Evolutionary conservation across 2,329 filamentous ascomycete genomes (phyloP).

Genomic region (Hirsutella rhossiliensis): DNA sequence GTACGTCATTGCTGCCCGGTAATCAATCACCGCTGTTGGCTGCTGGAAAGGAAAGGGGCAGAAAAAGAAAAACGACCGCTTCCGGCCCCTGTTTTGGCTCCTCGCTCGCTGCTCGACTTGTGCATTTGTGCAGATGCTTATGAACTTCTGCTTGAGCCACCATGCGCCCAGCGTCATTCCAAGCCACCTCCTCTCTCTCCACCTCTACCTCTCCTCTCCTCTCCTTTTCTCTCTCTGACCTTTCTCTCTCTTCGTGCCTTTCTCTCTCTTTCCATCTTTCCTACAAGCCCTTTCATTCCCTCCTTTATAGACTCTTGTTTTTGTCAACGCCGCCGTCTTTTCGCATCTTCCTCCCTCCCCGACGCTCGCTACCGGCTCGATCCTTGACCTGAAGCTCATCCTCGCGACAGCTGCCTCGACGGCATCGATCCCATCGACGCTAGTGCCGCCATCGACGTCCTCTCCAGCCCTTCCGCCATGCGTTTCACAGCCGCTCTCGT

Average conservation of each 20-base stretch:
- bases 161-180: not conserved
- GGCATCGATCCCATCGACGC: not conserved
- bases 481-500: slow-evolving; percentile 25
- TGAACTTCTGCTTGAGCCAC: no score
- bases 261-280: not conserved
- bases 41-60: no score
- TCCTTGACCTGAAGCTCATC: no score
- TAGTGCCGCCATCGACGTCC: not conserved
- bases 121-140: no score
- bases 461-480: slow-evolving; percentile 17
- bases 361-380: no score
- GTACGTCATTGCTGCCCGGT: no score
- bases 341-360: no score
- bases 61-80: no score
- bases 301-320: not conserved
- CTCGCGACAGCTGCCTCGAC: not conserved
- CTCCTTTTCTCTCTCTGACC: not conserved
- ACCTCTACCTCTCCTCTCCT: not conserved
- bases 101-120: no score
- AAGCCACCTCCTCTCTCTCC: not conserved
- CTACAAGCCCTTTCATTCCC: not conserved
- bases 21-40: no score
- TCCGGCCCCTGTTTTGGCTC: no score
- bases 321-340: no score
- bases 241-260: not conserved